Conservation (phyloP, 441 rosid species). For the Syzygium malaccense region DNA sequence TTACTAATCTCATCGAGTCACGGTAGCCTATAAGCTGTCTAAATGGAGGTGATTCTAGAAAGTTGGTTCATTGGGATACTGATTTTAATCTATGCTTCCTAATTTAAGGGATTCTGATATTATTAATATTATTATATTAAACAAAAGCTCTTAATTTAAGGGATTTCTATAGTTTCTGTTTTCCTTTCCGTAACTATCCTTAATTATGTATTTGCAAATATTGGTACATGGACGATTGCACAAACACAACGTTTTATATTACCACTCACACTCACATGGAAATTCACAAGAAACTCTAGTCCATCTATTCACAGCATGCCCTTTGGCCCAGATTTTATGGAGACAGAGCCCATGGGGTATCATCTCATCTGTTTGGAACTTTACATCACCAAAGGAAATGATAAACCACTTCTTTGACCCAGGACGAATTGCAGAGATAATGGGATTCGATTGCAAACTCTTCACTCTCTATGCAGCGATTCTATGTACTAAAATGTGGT, state of each 20-base stretch:
- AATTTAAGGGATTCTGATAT: not conserved
- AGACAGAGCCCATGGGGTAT: too few relatives aligned
- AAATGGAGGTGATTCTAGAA: not conserved
- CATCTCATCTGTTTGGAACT: too few relatives aligned
- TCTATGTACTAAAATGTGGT: too few relatives aligned
- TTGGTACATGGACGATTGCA: not conserved
- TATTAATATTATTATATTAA: not conserved
- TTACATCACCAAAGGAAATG: too few relatives aligned
- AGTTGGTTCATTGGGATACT: not conserved
- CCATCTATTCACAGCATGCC: too few relatives aligned
- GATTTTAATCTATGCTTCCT: not conserved
- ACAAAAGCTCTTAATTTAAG: not conserved
- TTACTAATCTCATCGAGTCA: not conserved
- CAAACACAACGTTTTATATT: not conserved
- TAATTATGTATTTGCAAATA: not conserved
- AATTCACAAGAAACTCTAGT: too few relatives aligned
- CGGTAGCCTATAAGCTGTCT: not conserved
- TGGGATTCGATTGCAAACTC: too few relatives aligned
- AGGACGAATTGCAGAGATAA: too few relatives aligned
- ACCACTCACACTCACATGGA: not conserved
- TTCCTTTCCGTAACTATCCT: not conserved
- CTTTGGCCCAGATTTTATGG: too few relatives aligned
- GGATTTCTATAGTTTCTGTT: not conserved
- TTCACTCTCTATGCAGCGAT: too few relatives aligned
- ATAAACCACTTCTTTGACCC: too few relatives aligned